Conservation (phyloP, 306 rosid species). For the Glycyrrhiza uralensis region DNA sequence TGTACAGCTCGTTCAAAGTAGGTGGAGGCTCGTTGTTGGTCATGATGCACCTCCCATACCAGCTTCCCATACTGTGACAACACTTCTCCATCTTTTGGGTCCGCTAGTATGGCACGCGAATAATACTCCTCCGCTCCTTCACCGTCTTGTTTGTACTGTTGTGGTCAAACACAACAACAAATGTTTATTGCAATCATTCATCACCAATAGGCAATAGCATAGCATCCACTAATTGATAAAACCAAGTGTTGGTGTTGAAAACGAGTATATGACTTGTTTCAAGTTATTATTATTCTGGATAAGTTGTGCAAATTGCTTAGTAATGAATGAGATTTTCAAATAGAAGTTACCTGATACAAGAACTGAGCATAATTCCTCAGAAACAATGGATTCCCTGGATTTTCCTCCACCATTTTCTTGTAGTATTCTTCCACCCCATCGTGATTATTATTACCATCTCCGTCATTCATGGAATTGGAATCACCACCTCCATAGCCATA, state of each 20-base stretch:
- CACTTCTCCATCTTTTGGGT: conserved; percentile 71
- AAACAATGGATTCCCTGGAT: conserved; percentile 77
- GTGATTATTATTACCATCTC: conserved; percentile 43
- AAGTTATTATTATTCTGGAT: background rate
- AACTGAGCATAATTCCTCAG: conserved; percentile 80
- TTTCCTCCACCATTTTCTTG: conserved; percentile 68
- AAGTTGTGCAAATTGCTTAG: background rate
- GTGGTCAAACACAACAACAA: background rate
- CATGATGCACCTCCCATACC: conserved; percentile 74
- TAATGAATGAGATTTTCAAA: background rate
- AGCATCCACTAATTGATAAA: background rate
- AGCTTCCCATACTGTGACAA: conserved; percentile 73
- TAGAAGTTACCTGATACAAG: conserved; percentile 53
- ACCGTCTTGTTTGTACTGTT: conserved; percentile 67
- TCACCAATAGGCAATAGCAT: conserved; percentile 14
- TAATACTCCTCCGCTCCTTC: conserved; percentile 61
- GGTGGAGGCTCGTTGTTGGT: conserved; percentile 58
- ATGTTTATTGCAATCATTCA: background rate
- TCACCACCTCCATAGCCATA: conserved; percentile 37
- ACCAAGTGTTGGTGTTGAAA: background rate
- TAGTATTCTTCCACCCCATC: conserved; percentile 60
- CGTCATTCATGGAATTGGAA: conserved; percentile 39
- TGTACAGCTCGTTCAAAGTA: conserved; percentile 73
- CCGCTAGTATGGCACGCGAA: conserved; percentile 75
- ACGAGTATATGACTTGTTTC: background rate